Percentiles rank a stretch among this genome's conserved stretches.
Evolutionary conservation across 495 filamentous ascomycete species (phyloP).

Genomic region (Trypethelium eluteriae): DNA sequence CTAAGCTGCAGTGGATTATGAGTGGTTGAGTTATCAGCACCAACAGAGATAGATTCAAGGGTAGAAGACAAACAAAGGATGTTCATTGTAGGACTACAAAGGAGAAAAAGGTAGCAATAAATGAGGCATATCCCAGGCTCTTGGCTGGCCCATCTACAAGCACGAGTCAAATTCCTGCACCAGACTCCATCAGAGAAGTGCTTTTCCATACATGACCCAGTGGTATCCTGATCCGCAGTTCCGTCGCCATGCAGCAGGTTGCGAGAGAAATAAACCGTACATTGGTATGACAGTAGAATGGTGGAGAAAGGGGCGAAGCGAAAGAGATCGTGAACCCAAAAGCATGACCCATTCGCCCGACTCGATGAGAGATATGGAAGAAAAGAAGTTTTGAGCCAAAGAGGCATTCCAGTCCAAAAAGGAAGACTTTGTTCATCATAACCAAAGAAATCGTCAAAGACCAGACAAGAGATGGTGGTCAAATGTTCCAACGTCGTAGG

Average conservation of each 20-base stretch:
- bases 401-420: not conserved
- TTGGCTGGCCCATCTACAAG: not conserved
- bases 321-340: not conserved
- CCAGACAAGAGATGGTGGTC: not conserved
- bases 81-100: slow-evolving; percentile 4
- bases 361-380: not conserved
- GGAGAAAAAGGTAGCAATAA: not conserved
- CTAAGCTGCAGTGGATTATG: not conserved
- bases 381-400: not conserved
- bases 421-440: not conserved
- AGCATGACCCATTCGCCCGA: not conserved
- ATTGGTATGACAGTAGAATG: not conserved
- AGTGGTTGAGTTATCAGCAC: not conserved
- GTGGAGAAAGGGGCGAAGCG: not conserved
- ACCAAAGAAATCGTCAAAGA: not conserved
- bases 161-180: not conserved
- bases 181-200: slow-evolving; percentile 1
- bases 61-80: not conserved
- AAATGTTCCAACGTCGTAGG: not conserved
- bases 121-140: not conserved
- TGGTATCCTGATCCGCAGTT: slow-evolving; percentile 4
- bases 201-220: slow-evolving; percentile 7
- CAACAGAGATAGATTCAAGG: not conserved
- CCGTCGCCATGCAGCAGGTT: slow-evolving; percentile 1
- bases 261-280: not conserved